A percentile compares a stretch with the other conserved stretches of the same genome.
Conservation (phyloP, 306 rosid genomes). For the Vicia faba region DNA sequence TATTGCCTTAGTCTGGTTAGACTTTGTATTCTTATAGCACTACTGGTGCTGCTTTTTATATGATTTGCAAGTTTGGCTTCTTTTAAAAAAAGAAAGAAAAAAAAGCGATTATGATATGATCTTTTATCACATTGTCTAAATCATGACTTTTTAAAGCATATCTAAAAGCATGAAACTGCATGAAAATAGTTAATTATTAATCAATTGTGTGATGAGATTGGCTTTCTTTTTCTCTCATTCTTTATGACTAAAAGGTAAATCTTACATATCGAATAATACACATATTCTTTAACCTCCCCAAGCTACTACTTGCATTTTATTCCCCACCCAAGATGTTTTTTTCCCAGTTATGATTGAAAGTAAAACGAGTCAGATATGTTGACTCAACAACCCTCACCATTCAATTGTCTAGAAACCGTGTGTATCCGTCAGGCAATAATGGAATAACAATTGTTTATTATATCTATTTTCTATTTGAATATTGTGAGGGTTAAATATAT, state of each 20-base stretch:
- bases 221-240: neutral
- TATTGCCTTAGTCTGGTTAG: too few relatives aligned
- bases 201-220: neutral
- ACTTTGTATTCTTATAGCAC: too few relatives aligned
- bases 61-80: too few relatives aligned
- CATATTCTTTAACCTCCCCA: neutral
- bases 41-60: too few relatives aligned
- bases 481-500: too few relatives aligned
- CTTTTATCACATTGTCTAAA: too few relatives aligned
- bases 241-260: neutral
- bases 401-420: neutral
- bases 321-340: constrained; percentile 37
- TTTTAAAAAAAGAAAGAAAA: too few relatives aligned
- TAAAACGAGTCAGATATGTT: neutral
- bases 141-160: too few relatives aligned
- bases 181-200: neutral
- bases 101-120: too few relatives aligned
- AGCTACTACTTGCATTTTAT: constrained; percentile 3
- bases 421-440: neutral
- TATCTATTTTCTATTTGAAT: too few relatives aligned
- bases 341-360: constrained; percentile 10
- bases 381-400: neutral
- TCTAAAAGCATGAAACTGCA: too few relatives aligned
- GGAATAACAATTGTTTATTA: neutral
- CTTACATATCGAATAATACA: neutral